Percentiles rank a stretch among this genome's conserved stretches.
Conservation (phyloP, 2,329 filamentous ascomycete species). For the Calonectria multiphialidica region DNA sequence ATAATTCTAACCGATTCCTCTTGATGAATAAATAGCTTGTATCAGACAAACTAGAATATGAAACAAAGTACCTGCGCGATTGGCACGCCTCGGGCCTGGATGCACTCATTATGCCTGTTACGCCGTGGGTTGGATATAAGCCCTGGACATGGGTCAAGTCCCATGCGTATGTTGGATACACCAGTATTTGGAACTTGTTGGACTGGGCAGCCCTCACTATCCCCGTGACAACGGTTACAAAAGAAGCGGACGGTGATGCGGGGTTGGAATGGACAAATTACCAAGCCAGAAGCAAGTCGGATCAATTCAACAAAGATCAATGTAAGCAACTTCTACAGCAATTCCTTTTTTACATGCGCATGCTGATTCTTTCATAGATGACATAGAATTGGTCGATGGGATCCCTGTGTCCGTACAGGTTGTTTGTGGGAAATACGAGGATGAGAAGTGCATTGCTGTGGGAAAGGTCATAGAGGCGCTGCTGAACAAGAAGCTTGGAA, state of each 20-base stretch:
- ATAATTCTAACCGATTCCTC: too few relatives aligned
- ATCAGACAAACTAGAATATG: conserved; percentile 10
- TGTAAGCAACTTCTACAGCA: not conserved
- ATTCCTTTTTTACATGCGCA: not conserved
- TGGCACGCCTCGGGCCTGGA: conserved; percentile 13
- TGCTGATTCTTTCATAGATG: not conserved
- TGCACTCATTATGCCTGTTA: conserved; percentile 22
- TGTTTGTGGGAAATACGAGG: conserved; percentile 22
- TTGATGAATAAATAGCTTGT: not conserved
- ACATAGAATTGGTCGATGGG: conserved; percentile 20
- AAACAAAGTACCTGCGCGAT: not conserved
- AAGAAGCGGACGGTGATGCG: not conserved
- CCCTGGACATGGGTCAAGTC: conserved; percentile 30
- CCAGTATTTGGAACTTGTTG: conserved; percentile 18
- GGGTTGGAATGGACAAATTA: conserved; percentile 1
- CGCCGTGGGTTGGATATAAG: conserved; percentile 24
- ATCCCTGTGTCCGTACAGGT: conserved; percentile 20
- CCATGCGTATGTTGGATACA: conserved; percentile 23
- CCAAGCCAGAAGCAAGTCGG: conserved; percentile 14
- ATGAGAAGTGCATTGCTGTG: conserved; percentile 27
- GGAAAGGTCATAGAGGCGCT: conserved; percentile 17
- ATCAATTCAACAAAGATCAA: conserved; percentile 26
- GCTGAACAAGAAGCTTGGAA: not conserved
- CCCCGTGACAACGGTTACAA: conserved; percentile 16
- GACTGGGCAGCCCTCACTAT: conserved; percentile 22